Percentiles rank a stretch among this genome's conserved stretches.
Conservation (phyloP, 2,329 filamentous ascomycete species). For the Blastomyces parvus region DNA sequence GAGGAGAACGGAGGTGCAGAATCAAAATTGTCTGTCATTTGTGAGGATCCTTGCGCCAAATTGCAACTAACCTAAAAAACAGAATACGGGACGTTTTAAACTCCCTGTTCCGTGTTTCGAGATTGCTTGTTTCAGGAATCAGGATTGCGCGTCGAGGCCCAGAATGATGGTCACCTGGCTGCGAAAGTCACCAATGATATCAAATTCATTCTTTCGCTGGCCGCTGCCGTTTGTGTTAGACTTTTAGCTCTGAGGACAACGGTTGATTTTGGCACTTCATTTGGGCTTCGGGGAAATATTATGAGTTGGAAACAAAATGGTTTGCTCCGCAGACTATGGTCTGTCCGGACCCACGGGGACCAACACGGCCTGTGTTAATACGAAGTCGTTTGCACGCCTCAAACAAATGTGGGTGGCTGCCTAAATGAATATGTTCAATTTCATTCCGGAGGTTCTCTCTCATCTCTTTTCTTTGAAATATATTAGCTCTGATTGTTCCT, state of each 20-base stretch:
- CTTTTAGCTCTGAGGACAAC: neutral
- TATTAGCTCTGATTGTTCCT: neutral
- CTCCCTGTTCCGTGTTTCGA: neutral
- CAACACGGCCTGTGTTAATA: neutral
- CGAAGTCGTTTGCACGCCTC: neutral
- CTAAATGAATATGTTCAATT: neutral
- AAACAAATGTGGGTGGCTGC: neutral
- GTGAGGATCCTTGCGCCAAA: neutral
- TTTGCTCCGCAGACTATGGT: too few species aligned
- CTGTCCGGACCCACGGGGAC: neutral
- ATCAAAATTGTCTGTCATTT: neutral
- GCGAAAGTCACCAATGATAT: neutral
- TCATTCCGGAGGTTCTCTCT: neutral
- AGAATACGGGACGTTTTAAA: neutral
- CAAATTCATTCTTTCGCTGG: neutral
- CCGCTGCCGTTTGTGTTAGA: neutral
- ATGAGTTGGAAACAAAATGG: neutral
- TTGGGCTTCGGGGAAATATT: neutral
- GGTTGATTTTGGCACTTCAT: neutral
- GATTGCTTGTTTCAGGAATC: conserved; percentile 1
- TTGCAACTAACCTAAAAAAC: neutral
- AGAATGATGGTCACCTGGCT: neutral
- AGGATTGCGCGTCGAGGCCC: neutral
- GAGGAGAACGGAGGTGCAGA: neutral
- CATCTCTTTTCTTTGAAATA: neutral